A percentile compares a stretch with the other conserved stretches of the same genome.
These are phyloP conservation scores for Excoecaria cochinchinensis DNA, from an alignment of 345 rosid species.

Conservation along the genomic window DNA sequence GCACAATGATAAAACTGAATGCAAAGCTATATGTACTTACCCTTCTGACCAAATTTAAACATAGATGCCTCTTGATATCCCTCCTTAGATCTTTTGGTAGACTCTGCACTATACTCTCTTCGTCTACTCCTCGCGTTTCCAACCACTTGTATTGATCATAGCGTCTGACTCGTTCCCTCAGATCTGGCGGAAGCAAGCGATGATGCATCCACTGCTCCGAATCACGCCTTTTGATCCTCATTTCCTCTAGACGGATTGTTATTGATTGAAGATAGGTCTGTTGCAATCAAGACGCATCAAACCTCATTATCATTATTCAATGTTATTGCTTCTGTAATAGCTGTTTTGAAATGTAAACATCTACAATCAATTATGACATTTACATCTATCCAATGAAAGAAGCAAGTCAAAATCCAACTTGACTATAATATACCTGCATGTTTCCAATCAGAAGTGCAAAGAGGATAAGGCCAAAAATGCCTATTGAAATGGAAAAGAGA, in stretches of 20 bases:
- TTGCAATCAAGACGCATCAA: conserved; percentile 20
- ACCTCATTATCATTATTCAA: no score
- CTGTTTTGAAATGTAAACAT: no score
- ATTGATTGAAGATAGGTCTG: conserved; percentile 98
- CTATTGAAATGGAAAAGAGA: conserved; percentile 77
- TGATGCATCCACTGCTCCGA: conserved; percentile 99
- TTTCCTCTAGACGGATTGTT: conserved; percentile 92
- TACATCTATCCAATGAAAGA: background rate
- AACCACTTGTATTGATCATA: conserved; percentile 97
- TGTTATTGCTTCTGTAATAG: no score
- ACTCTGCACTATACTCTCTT: conserved; percentile 77
- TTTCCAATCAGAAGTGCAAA: conserved; percentile 95
- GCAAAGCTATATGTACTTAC: no score
- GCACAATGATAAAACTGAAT: no score
- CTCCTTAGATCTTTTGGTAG: conserved; percentile 94
- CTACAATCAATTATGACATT: no score
- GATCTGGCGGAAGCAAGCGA: conserved; percentile 83
- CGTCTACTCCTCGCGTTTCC: conserved; percentile 96
- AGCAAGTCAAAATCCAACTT: background rate
- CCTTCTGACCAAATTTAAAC: conserved; percentile 87
- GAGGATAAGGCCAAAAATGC: conserved; percentile 89
- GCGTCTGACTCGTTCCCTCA: conserved; percentile 83
- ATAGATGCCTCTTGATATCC: conserved; percentile 94
- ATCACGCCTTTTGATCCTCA: conserved; percentile 97
- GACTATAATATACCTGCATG: conserved; percentile 66